phyloP scores from a whole-genome alignment of 352 stramenopile species.

The Phytopythium helicoides region DNA sequence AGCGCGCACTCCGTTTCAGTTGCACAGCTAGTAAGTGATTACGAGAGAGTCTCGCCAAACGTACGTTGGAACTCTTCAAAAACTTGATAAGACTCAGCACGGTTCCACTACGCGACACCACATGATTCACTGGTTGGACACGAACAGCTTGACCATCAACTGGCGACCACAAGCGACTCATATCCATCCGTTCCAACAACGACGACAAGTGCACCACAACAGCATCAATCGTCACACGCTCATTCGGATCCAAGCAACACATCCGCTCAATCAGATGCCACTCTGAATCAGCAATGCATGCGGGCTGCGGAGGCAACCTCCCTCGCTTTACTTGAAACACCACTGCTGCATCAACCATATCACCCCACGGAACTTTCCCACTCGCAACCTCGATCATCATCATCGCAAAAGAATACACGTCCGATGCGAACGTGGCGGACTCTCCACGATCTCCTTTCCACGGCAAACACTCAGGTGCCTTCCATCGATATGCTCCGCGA shows the following conservation, averaged over 20 bases:
- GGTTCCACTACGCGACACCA: not conserved
- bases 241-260: constrained; percentile 5
- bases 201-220: constrained; percentile 7
- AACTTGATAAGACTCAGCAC: not conserved
- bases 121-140: not conserved
- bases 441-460: not conserved
- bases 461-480: constrained; percentile 23
- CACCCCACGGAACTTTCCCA: constrained; percentile 9
- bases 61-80: not conserved
- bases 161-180: not conserved
- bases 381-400: constrained; percentile 17
- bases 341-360: constrained; percentile 3
- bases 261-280: constrained; percentile 16
- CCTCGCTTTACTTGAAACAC: constrained; percentile 5
- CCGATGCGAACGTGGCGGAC: not conserved
- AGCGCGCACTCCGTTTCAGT: not conserved
- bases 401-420: constrained; percentile 14
- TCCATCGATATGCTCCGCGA: constrained; percentile 22
- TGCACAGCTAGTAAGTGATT: not conserved
- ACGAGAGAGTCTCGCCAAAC: not conserved
- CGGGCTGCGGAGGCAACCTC: not conserved
- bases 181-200: not conserved
- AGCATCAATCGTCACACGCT: constrained; percentile 8
- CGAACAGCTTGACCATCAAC: not conserved
- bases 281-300: not conserved